A percentile compares a stretch with the other conserved stretches of the same genome.
phyloP scores from a whole-genome alignment of 2,329 filamentous ascomycete species.

The Hypoxylon sp. region DNA sequence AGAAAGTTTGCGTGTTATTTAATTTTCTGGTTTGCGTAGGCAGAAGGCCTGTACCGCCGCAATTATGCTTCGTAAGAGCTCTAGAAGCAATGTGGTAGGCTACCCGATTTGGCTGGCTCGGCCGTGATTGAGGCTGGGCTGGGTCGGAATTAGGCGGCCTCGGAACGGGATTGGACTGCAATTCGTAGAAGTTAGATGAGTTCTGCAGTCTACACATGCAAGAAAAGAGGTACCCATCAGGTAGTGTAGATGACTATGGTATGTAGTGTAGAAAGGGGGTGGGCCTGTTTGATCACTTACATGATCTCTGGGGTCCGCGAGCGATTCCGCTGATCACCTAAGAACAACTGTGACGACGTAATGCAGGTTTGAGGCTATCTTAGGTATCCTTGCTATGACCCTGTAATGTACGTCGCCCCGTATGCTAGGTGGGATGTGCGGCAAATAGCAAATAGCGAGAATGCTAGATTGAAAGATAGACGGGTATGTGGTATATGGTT shows the following conservation, averaged over 20 bases:
- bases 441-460: slow-evolving; percentile 7
- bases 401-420: slow-evolving; percentile 7
- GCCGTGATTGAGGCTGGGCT: slow-evolving; percentile 36
- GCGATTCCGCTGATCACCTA: slow-evolving; percentile 37
- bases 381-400: slow-evolving; percentile 16
- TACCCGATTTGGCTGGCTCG: slow-evolving; percentile 27
- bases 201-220: slow-evolving; percentile 26
- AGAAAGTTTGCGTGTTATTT: slow-evolving; percentile 19
- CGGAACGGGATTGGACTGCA: slow-evolving; percentile 32
- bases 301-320: slow-evolving; percentile 35
- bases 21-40: slow-evolving; percentile 14
- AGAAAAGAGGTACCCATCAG: slow-evolving; percentile 25
- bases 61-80: slow-evolving; percentile 38
- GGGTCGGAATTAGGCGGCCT: slow-evolving; percentile 28
- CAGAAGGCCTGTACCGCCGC: slow-evolving; percentile 33
- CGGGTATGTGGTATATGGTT: background rate
- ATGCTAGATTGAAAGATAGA: slow-evolving; percentile 14
- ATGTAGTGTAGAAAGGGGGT: slow-evolving; percentile 11
- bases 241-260: slow-evolving; percentile 8
- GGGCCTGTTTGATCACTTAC: slow-evolving; percentile 40
- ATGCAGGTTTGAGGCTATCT: slow-evolving; percentile 39
- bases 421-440: slow-evolving; percentile 6
- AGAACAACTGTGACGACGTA: slow-evolving; percentile 39
- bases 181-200: slow-evolving; percentile 32
- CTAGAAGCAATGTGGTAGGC: slow-evolving; percentile 32